Conservation (phyloP, 2,329 filamentous ascomycete species). For the Botrytis medusae region DNA sequence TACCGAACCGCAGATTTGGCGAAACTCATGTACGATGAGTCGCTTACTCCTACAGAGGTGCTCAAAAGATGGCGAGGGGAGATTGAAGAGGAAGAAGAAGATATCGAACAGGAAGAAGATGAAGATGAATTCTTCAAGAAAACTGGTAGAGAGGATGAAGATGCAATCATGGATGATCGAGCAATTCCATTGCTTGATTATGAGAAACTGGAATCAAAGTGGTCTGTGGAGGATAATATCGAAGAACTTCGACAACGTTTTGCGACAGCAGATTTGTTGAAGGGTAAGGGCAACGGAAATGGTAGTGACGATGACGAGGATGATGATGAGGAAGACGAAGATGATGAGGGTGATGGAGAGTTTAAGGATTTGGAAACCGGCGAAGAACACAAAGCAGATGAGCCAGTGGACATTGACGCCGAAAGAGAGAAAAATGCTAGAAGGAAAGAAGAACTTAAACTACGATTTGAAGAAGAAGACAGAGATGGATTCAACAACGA, state of each 20-base stretch:
- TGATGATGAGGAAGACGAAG: conserved; percentile 49
- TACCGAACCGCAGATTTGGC: conserved; percentile 82
- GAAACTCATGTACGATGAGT: conserved; percentile 83
- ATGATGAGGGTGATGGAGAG: conserved; percentile 73
- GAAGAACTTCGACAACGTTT: conserved; percentile 75
- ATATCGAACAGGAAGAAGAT: conserved; percentile 56
- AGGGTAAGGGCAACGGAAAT: conserved; percentile 52
- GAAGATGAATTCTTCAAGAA: conserved; percentile 66
- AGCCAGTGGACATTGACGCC: conserved; percentile 62
- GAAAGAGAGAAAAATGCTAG: conserved; percentile 90
- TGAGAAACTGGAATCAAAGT: conserved; percentile 77
- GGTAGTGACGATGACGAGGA: conserved; percentile 48
- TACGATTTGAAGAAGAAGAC: conserved; percentile 96
- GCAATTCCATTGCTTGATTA: conserved; percentile 79
- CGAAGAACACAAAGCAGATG: conserved; percentile 53
- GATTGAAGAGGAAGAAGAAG: conserved; percentile 55
- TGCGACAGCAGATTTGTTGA: conserved; percentile 65
- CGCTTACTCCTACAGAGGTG: conserved; percentile 72
- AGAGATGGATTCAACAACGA: conserved; percentile 93
- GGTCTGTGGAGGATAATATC: conserved; percentile 76
- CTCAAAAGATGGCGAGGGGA: conserved; percentile 78
- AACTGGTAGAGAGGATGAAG: conserved; percentile 63
- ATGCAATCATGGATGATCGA: conserved; percentile 71
- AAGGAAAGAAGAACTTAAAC: conserved; percentile 89
- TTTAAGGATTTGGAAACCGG: conserved; percentile 85